Evolutionary conservation across 352 stramenopile genomes (phyloP).

Genomic region (Globisporangium recalcitrans): DNA sequence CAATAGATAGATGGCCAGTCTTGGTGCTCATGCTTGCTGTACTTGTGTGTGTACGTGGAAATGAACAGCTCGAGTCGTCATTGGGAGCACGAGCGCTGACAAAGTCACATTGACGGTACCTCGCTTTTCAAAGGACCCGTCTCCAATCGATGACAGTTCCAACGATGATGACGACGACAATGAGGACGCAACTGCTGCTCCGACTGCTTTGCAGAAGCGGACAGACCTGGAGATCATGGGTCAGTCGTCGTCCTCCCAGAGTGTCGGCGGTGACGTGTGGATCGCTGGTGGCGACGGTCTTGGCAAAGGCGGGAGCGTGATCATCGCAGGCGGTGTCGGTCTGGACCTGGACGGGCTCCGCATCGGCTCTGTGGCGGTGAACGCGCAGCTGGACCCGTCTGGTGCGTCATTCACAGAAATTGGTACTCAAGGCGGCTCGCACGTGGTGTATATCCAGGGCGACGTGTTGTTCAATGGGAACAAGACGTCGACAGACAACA

Average conservation of each 20-base stretch:
- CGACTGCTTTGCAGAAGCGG: constrained; percentile 18
- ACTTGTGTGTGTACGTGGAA: background rate
- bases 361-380: constrained; percentile 49
- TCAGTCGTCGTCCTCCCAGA: constrained; percentile 42
- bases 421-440: constrained; percentile 39
- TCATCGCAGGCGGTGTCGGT: constrained; percentile 37
- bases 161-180: constrained; percentile 4
- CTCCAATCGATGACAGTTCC: background rate
- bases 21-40: background rate
- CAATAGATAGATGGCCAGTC: no score
- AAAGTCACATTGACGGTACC: constrained; percentile 18
- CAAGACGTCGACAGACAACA: constrained; percentile 25
- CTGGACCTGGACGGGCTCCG: constrained; percentile 19
- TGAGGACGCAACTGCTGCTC: constrained; percentile 2
- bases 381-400: constrained; percentile 38
- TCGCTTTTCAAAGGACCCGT: background rate
- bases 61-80: constrained; percentile 13
- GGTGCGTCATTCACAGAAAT: constrained; percentile 54
- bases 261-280: constrained; percentile 44
- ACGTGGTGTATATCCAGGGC: constrained; percentile 53
- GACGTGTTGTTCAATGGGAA: constrained; percentile 53
- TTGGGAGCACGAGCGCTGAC: constrained; percentile 17
- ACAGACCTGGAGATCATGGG: constrained; percentile 49
- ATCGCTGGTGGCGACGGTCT: constrained; percentile 50
- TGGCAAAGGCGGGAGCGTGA: constrained; percentile 38